Conservation (phyloP, 139 green algal species). For the Chlamydomonas sphaeroides region DNA sequence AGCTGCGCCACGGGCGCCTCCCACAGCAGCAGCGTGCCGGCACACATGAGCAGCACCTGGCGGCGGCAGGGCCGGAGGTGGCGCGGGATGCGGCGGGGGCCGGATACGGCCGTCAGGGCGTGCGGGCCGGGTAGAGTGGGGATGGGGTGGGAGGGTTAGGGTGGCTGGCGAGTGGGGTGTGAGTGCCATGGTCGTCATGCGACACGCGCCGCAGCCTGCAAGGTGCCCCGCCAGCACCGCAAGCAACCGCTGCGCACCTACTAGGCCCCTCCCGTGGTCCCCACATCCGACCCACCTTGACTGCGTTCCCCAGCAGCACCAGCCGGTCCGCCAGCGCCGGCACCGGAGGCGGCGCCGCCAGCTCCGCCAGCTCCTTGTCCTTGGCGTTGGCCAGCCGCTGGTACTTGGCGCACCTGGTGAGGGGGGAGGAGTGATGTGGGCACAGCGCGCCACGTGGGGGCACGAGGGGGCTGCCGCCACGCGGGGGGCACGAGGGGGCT, state of each 20-base stretch:
- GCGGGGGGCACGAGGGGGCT: too few relatives aligned
- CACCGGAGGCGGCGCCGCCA: not conserved
- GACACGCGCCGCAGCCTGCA: too few relatives aligned
- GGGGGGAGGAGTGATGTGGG: too few relatives aligned
- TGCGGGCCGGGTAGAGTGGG: not conserved
- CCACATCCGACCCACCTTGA: slow-evolving; percentile 55
- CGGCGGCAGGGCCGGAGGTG: not conserved
- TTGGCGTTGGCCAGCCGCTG: slow-evolving; percentile 56
- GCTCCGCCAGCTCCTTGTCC: slow-evolving; percentile 51
- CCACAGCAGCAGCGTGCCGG: slow-evolving; percentile 40
- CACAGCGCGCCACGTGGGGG: too few relatives aligned
- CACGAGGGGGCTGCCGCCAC: too few relatives aligned
- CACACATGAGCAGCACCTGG: slow-evolving; percentile 36
- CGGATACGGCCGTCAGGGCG: not conserved
- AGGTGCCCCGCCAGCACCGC: not conserved
- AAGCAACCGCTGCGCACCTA: not conserved
- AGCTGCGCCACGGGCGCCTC: slow-evolving; percentile 41
- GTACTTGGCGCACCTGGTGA: slow-evolving; percentile 48
- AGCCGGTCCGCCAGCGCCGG: slow-evolving; percentile 17
- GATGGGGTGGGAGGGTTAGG: too few relatives aligned
- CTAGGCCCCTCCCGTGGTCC: not conserved
- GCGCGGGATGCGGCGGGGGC: not conserved
- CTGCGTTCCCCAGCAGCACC: slow-evolving; percentile 2
- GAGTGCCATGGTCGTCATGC: too few relatives aligned
- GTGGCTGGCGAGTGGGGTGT: too few relatives aligned